Base-by-base conservation (phyloP, 2,329 filamentous ascomycete species). In the Clonostachys chloroleuca region DNA sequence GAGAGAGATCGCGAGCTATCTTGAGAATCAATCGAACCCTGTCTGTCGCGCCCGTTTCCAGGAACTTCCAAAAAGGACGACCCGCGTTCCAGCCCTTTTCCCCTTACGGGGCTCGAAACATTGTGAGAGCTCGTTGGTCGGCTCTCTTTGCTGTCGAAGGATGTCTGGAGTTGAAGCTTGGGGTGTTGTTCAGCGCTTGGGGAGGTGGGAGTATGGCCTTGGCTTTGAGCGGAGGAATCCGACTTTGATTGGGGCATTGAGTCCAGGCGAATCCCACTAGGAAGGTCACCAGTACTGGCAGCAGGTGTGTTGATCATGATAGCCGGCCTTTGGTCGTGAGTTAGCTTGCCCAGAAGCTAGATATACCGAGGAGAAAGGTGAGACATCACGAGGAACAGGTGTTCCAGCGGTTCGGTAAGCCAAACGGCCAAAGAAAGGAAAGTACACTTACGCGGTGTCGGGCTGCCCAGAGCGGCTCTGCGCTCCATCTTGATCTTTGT, bases 81-180 rank as follows among this genome's bases (percentile, higher is more conserved):
- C 48, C 66, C 60, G 56, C 72, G 60, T 64, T 83, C 66, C 65
- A 64, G 69, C 16, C 62, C 65, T 14, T 67, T 67, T 16, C 72
- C 65, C 12, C 78, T 52, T 9, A 81, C 69, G 2, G 78, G 78
- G 51, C 70, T 82, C 30, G 83, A 86, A 44, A 89, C 75, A 68
- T 89, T 89, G 63, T 88, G 84, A 9, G 86, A 84, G 53, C 85
- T 89, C 12, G 80, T 84, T 2, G 86, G 86, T 49, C 83, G 74
- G 60, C 80, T 85, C 51, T 85, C 82, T 53, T 71, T 77, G 63
- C 76, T 82, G 17, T 88, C 85, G 54, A 87, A 84, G 2, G 83
- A 83, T 36, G 73, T 72, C n/a, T 77, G 72, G 13, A 72, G 68
- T 51, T 75, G 73, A 39, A 79, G 59, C 48, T 85, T 78, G 39